Conservation (phyloP, 176 grass and related monocot species). For the Zea luxurians region DNA sequence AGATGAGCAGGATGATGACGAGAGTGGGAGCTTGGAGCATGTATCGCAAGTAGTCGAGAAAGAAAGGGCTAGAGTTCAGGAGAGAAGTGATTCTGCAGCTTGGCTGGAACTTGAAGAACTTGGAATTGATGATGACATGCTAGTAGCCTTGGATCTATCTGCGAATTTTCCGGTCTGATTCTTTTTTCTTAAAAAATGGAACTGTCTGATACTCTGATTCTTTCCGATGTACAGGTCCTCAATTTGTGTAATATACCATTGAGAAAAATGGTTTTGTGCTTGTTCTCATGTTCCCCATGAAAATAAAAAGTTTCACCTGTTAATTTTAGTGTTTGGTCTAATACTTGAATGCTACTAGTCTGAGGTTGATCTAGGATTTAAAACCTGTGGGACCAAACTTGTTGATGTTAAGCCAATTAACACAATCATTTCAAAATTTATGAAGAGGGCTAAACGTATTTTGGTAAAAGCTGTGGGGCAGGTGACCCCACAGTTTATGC, state of each 20-base stretch:
- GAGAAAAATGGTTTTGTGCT: not conserved
- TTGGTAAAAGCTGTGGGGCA: no score
- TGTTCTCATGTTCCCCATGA: conserved; percentile 6
- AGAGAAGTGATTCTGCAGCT: conserved; percentile 47
- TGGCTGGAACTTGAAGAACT: conserved; percentile 94
- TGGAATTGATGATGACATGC: conserved; percentile 92
- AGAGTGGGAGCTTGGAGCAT: conserved; percentile 40
- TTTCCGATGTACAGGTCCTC: conserved; percentile 11
- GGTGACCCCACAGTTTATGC: no score
- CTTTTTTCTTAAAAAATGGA: not conserved
- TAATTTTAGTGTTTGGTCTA: not conserved
- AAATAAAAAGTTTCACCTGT: not conserved
- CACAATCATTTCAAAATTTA: no score
- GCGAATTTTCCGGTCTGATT: conserved; percentile 68
- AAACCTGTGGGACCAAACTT: no score
- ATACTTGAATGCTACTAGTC: not conserved
- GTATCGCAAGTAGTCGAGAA: conserved; percentile 63
- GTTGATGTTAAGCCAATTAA: no score
- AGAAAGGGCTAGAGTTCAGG: conserved; percentile 58
- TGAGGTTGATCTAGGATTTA: no score
- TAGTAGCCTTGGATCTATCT: conserved; percentile 67
- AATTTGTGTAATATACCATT: not conserved
- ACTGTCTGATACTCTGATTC: conserved; percentile 43
- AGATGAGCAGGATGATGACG: conserved; percentile 31
- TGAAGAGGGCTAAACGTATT: no score